Evolutionary conservation across 768 basidiomycete species (phyloP).

Genomic region (Mycena venus): DNA sequence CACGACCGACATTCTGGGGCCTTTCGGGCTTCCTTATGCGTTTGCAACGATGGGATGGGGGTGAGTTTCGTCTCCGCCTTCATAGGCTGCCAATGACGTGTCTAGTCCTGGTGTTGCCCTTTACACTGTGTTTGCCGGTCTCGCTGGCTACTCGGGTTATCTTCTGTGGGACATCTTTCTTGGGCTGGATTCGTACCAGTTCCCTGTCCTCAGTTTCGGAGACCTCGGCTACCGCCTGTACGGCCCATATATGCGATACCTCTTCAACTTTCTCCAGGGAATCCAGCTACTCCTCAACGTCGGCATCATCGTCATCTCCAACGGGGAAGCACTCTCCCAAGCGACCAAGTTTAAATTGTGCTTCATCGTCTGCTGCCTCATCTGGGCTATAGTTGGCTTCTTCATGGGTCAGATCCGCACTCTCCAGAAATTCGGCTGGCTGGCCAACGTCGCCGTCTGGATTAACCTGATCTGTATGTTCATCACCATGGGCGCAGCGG

Average conservation of each 20-base stretch:
- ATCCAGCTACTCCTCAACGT: slow-evolving; percentile 18
- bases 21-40: slow-evolving; percentile 15
- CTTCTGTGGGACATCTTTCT: slow-evolving; percentile 21
- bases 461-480: slow-evolving; percentile 21
- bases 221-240: slow-evolving; percentile 21
- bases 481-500: slow-evolving; percentile 24
- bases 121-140: slow-evolving; percentile 18
- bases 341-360: slow-evolving; percentile 17
- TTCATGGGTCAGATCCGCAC: slow-evolving; percentile 19
- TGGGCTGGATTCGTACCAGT: slow-evolving; percentile 21
- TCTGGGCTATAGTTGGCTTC: slow-evolving; percentile 18
- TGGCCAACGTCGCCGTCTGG: slow-evolving; percentile 22
- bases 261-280: slow-evolving; percentile 13
- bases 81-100: background rate
- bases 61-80: slow-evolving; percentile 9
- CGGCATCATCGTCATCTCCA: slow-evolving; percentile 21
- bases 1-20: slow-evolving; percentile 21
- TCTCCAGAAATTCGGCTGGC: slow-evolving; percentile 24
- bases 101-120: slow-evolving; percentile 13
- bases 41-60: slow-evolving; percentile 23
- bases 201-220: slow-evolving; percentile 17
- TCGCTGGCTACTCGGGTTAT: slow-evolving; percentile 19
- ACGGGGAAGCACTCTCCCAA: slow-evolving; percentile 20
- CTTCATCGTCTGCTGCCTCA: slow-evolving; percentile 23
- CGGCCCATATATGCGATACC: slow-evolving; percentile 19